A percentile compares a stretch with the other conserved stretches of the same genome.
These are phyloP conservation scores for Ogataea pignaliae DNA, from an alignment of 805 yeast species.

Conservation along the genomic window DNA sequence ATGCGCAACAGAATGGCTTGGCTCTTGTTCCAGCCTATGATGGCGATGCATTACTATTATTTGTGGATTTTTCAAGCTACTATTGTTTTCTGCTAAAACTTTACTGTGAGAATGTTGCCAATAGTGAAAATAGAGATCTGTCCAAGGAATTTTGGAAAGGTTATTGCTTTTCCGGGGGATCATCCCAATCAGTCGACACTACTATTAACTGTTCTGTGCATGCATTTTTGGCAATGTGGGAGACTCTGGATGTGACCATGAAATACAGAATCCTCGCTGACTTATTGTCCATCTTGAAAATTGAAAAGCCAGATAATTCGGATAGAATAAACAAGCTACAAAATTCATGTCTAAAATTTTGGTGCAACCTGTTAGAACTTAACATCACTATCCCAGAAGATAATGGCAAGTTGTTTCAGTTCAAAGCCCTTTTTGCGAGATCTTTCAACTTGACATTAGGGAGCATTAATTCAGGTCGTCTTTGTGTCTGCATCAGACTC, in stretches of 20 bases:
- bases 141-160: conserved; percentile 52
- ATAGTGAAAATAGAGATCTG: conserved; percentile 6
- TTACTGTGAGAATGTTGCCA: conserved; percentile 14
- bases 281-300: conserved; percentile 27
- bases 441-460: conserved; percentile 55
- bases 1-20: conserved; percentile 1
- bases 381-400: conserved; percentile 29
- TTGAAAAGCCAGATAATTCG: conserved; percentile 7
- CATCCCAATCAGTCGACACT: conserved; percentile 43
- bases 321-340: conserved; percentile 21
- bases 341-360: conserved; percentile 21
- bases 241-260: conserved; percentile 6
- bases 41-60: conserved; percentile 8
- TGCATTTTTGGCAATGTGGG: conserved; percentile 29
- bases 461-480: conserved; percentile 35
- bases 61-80: conserved; percentile 21
- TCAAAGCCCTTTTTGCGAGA: conserved; percentile 38
- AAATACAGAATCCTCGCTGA: conserved; percentile 16
- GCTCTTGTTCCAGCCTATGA: not conserved
- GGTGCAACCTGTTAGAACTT: conserved; percentile 38
- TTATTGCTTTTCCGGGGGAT: conserved; percentile 49
- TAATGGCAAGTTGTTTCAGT: conserved; percentile 16
- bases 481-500: conserved; percentile 37
- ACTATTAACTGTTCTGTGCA: conserved; percentile 41
- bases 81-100: conserved; percentile 24